Conservation (phyloP, 306 rosid genomes). For the Macrotyloma uniflorum region DNA sequence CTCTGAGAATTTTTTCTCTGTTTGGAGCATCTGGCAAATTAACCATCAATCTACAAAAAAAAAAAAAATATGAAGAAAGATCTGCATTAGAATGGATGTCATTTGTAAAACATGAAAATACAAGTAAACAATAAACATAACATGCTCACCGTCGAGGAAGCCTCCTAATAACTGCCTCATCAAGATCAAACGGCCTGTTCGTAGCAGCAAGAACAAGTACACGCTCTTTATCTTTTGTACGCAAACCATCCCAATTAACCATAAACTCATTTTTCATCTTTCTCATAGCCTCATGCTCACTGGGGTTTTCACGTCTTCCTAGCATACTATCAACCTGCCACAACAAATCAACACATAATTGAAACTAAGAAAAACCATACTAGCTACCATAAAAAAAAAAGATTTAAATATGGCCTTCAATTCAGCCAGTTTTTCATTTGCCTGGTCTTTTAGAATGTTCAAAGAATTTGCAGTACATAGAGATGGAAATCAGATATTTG, state of each 20-base stretch:
- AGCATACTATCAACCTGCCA: constrained; percentile 96
- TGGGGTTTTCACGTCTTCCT: constrained; percentile 95
- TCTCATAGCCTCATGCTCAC: constrained; percentile 99
- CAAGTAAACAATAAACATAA: background rate
- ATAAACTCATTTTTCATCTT: constrained; percentile 99
- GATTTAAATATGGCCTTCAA: background rate
- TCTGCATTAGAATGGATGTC: constrained; percentile 3
- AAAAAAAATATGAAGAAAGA: background rate
- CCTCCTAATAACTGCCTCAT: constrained; percentile 98
- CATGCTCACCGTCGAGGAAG: constrained; percentile 81
- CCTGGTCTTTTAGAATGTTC: background rate
- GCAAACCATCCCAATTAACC: constrained; percentile 99
- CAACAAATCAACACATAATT: constrained; percentile 1
- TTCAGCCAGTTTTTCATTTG: background rate
- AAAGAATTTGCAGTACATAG: background rate
- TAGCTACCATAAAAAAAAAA: constrained; percentile 1
- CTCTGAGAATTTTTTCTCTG: constrained; percentile 77
- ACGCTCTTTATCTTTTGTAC: constrained; percentile 96
- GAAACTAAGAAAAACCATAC: constrained; percentile 1
- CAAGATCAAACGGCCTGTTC: constrained; percentile 97
- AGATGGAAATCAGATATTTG: background rate
- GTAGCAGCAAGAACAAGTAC: constrained; percentile 97
- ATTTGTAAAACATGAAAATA: background rate
- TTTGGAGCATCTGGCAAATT: constrained; percentile 84
- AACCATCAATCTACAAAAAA: constrained; percentile 79